These are phyloP conservation scores for Entomortierella beljakovae DNA, from an alignment of 192 early-diverging fungal species.

Conservation along the genomic window DNA sequence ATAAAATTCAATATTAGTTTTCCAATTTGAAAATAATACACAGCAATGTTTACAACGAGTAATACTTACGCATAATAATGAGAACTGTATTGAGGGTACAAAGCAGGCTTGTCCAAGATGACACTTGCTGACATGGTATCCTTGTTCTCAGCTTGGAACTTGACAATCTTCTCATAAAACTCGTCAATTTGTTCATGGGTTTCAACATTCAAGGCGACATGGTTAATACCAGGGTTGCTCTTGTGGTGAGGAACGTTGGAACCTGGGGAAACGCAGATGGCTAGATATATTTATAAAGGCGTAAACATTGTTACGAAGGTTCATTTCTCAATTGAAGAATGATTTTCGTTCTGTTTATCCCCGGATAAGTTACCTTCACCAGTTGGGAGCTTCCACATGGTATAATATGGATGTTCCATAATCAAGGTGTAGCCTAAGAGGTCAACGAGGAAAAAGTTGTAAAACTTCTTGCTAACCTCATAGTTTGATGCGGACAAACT, in stretches of 20 bases:
- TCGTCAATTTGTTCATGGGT: slow-evolving; percentile 22
- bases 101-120: slow-evolving; percentile 31
- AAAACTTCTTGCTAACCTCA: slow-evolving; percentile 33
- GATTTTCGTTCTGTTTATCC: not conserved
- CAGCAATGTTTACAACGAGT: not conserved
- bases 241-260: slow-evolving; percentile 31
- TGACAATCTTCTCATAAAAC: slow-evolving; percentile 25
- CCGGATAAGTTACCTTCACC: slow-evolving; percentile 10
- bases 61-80: slow-evolving; percentile 45
- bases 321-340: not conserved
- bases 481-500: slow-evolving; percentile 28
- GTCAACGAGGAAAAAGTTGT: slow-evolving; percentile 25
- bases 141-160: slow-evolving; percentile 31
- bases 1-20: not conserved
- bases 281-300: not conserved
- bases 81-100: slow-evolving; percentile 33
- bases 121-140: not conserved
- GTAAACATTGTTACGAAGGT: not conserved
- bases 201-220: slow-evolving; percentile 24
- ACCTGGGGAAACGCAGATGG: slow-evolving; percentile 19
- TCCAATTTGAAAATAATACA: not conserved
- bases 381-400: slow-evolving; percentile 14
- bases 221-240: slow-evolving; percentile 31
- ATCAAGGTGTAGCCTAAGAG: slow-evolving; percentile 32
- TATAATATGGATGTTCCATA: slow-evolving; percentile 23